These are phyloP conservation scores for Gracilaria domingensis DNA, from an alignment of 23 red algal species.

Conservation along the genomic window DNA sequence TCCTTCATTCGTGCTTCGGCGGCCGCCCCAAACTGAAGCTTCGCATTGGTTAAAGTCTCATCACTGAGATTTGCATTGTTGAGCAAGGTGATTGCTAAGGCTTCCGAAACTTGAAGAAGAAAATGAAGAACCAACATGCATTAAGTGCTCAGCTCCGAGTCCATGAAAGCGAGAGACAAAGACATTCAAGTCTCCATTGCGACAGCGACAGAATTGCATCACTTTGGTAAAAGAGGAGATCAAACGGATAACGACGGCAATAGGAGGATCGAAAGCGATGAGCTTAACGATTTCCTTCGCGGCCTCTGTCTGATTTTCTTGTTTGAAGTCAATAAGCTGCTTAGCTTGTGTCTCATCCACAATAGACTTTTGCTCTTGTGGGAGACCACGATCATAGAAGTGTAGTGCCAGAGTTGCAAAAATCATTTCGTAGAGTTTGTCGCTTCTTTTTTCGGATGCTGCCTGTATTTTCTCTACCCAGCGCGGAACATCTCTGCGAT, in stretches of 20 bases:
- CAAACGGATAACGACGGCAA: not conserved
- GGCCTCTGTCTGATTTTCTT: not conserved
- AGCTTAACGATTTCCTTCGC: slow-evolving; percentile 11
- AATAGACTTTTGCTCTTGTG: not conserved
- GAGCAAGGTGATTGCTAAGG: too few relatives aligned
- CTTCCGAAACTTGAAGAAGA: too few relatives aligned
- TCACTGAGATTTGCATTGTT: too few relatives aligned
- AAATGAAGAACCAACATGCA: too few relatives aligned
- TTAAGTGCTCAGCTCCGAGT: too few relatives aligned
- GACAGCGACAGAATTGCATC: too few relatives aligned
- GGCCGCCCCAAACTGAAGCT: too few relatives aligned
- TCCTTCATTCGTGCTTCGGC: too few relatives aligned
- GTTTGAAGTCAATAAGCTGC: not conserved
- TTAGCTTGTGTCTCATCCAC: not conserved
- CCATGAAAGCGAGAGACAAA: too few relatives aligned
- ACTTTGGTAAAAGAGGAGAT: not conserved
- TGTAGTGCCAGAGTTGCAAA: not conserved
- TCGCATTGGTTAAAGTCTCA: too few relatives aligned
- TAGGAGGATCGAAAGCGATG: slow-evolving; percentile 4
- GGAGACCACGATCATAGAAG: not conserved
- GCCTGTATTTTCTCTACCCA: not conserved
- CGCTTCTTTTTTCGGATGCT: not conserved
- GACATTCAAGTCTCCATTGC: too few relatives aligned
- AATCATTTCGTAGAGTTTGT: not conserved
- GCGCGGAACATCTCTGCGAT: not conserved